phyloP scores from a whole-genome alignment of 441 rosid species.

The Corymbia citriodora region DNA sequence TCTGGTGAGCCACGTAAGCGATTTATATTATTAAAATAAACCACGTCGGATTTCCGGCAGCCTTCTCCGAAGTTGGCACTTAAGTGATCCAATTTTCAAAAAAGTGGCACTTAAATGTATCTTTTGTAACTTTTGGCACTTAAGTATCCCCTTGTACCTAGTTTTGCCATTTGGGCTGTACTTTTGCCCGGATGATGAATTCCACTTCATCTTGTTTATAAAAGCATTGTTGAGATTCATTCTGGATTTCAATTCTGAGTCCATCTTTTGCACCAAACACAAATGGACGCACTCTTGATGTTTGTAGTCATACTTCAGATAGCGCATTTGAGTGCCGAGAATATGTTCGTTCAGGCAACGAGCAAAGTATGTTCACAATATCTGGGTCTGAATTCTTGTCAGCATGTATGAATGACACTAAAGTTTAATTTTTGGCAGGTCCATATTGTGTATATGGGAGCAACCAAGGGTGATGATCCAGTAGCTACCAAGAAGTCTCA shows the following conservation, averaged over 20 bases:
- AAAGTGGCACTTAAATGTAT: too few relatives aligned
- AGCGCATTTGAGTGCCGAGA: not conserved
- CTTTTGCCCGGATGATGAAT: not conserved
- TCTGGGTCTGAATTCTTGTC: not conserved
- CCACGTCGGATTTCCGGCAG: too few relatives aligned
- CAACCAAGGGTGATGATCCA: constrained; percentile 16
- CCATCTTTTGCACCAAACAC: not conserved
- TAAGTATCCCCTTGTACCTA: too few relatives aligned
- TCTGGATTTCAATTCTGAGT: not conserved
- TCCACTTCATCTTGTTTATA: not conserved
- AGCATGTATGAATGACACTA: not conserved
- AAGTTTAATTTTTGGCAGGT: constrained; percentile 15
- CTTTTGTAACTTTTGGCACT: too few relatives aligned
- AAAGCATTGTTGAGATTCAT: not conserved
- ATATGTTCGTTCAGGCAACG: constrained; percentile 10
- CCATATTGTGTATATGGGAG: constrained; percentile 44
- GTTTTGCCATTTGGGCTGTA: too few relatives aligned
- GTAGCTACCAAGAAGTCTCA: constrained; percentile 20
- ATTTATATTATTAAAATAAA: too few relatives aligned
- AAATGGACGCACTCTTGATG: constrained; percentile 1
- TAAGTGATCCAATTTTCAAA: too few relatives aligned
- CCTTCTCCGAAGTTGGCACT: too few relatives aligned
- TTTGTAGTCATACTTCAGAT: constrained; percentile 11
- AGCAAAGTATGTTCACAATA: constrained; percentile 2
- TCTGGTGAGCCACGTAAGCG: too few relatives aligned